Evolutionary conservation across 2,329 filamentous ascomycete genomes (phyloP).

Genomic region (Fusarium sarcochroum): DNA sequence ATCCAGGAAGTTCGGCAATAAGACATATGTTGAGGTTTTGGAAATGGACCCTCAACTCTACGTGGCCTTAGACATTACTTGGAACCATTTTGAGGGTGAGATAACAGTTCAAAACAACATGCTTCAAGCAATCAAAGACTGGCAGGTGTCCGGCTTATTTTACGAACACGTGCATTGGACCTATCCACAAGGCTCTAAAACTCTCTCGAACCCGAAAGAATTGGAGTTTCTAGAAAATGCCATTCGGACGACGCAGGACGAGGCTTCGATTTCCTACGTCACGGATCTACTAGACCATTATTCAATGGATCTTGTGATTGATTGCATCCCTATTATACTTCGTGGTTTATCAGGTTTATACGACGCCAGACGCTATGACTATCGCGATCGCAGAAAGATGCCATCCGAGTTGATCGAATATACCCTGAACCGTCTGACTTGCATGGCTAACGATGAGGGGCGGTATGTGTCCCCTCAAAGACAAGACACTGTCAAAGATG

Average conservation of each 20-base stretch:
- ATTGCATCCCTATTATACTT: background rate
- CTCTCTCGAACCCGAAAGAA: rapidly evolving
- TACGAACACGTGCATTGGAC: rapidly evolving
- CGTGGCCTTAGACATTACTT: rapidly evolving
- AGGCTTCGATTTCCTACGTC: background rate
- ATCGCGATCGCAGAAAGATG: background rate
- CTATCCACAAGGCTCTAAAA: rapidly evolving
- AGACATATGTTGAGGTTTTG: background rate
- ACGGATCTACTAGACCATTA: rapidly evolving
- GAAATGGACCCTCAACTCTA: rapidly evolving
- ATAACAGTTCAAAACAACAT: rapidly evolving
- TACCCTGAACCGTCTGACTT: rapidly evolving
- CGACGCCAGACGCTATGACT: no score
- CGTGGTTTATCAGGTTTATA: background rate
- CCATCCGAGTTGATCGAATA: rapidly evolving
- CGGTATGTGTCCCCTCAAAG: rapidly evolving
- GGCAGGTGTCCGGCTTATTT: background rate
- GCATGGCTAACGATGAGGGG: rapidly evolving
- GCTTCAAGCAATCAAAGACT: rapidly evolving
- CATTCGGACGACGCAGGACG: rapidly evolving
- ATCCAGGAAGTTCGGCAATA: no score
- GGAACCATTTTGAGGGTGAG: rapidly evolving
- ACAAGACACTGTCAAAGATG: background rate
- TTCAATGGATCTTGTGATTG: rapidly evolving
- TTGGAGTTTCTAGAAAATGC: background rate